phyloP scores from a whole-genome alignment of 306 rosid species.

The Quercus parvula region DNA sequence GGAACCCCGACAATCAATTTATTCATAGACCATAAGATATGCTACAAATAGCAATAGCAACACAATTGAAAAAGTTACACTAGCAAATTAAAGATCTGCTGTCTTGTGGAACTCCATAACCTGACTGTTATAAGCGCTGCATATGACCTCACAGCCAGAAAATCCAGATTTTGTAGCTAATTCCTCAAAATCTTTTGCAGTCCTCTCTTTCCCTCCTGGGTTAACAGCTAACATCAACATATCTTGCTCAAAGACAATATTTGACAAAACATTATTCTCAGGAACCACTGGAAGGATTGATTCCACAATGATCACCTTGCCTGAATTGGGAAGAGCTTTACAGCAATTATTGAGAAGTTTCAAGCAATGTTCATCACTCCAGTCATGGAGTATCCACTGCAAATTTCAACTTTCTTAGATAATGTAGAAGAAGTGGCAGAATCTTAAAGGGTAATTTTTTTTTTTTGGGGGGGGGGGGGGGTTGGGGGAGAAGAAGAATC shows the following conservation, averaged over 20 bases:
- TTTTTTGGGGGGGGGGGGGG: too few species aligned
- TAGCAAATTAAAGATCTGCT: not conserved
- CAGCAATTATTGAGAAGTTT: conserved; percentile 29
- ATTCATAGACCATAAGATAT: too few species aligned
- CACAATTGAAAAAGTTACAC: too few species aligned
- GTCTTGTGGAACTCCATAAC: conserved; percentile 20
- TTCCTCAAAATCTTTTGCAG: not conserved
- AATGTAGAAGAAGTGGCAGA: not conserved
- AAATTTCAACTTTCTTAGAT: not conserved
- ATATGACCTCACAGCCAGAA: not conserved
- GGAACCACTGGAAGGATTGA: conserved; percentile 7
- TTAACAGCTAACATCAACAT: too few species aligned
- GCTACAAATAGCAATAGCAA: too few species aligned
- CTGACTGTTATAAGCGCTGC: conserved; percentile 15
- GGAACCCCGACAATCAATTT: not conserved
- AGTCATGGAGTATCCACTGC: too few species aligned
- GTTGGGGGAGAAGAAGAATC: not conserved
- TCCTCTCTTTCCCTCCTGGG: conserved; percentile 22
- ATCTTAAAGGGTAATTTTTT: too few species aligned
- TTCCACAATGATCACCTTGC: conserved; percentile 28
- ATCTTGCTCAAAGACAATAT: too few species aligned
- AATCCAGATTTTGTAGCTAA: conserved; percentile 15
- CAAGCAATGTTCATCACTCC: conserved; percentile 4
- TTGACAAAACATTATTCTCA: too few species aligned
- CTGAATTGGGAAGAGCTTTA: conserved; percentile 17